Evolutionary conservation across 805 yeast genomes (phyloP).

Genomic region (Sporopachydermia quercuum): DNA sequence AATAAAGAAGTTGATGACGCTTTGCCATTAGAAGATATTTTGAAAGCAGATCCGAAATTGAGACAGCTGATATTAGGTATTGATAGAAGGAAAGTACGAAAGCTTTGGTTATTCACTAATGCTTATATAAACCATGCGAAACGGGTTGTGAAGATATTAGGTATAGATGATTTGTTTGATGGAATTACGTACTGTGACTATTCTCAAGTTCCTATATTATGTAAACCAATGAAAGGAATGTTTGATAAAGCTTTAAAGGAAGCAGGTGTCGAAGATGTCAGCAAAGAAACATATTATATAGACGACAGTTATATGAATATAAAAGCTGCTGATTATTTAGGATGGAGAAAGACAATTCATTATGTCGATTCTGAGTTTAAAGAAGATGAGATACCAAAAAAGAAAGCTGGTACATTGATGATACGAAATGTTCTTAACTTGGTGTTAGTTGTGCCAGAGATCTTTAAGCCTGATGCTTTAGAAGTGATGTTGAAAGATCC

Average conservation of each 20-base stretch:
- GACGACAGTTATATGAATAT: conserved; percentile 82
- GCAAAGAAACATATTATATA: conserved; percentile 49
- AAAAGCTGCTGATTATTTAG: conserved; percentile 50
- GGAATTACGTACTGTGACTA: conserved; percentile 93
- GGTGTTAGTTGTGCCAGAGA: conserved; percentile 33
- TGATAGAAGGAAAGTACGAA: conserved; percentile 37
- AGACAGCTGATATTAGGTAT: conserved; percentile 17
- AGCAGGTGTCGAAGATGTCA: conserved; percentile 38
- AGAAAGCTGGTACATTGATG: conserved; percentile 28
- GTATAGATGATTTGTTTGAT: conserved; percentile 85
- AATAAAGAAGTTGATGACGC: conserved; percentile 86
- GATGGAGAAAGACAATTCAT: conserved; percentile 61
- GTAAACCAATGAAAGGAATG: conserved; percentile 76
- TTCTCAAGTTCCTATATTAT: conserved; percentile 40
- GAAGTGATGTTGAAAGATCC: not conserved
- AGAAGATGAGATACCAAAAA: conserved; percentile 21
- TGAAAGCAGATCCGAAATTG: conserved; percentile 43
- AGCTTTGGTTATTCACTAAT: conserved; percentile 86
- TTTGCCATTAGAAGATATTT: conserved; percentile 67
- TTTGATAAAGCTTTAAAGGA: conserved; percentile 48
- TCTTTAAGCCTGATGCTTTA: conserved; percentile 20
- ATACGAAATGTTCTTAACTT: conserved; percentile 45
- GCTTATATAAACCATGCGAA: conserved; percentile 87
- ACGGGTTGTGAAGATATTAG: conserved; percentile 64
- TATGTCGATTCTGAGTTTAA: conserved; percentile 38